Evolutionary conservation across 176 grass and related monocot genomes (phyloP), one percentile per base, ranked within the genome.

Genomic region (Puya raimondii): DNA sequence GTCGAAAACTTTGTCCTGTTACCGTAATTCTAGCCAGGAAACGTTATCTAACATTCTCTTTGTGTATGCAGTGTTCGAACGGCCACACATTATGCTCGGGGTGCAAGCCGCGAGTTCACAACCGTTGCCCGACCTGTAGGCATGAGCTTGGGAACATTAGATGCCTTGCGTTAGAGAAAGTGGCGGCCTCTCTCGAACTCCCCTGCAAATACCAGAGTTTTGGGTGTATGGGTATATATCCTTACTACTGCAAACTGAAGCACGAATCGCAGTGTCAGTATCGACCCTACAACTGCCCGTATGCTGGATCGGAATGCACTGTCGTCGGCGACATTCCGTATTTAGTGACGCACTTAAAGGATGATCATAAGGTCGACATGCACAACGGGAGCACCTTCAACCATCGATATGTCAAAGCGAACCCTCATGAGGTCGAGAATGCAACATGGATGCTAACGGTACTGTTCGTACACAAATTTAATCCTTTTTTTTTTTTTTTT

Each of bases 391-490:
- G 88, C 78, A 86, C 85, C 57, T 96, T 96, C 76, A 96, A 91
- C 65, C 92, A 96, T 71, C 88, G 92, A 12, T 96, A 96, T 78
- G 92, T 91, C 10, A 96, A 96, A 69, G 83, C 88, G 71, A 88
- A 96, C 78, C 88, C 92, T 71, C 88, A 88, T 67, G 92, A 96
- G 80, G 88, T 91, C 57, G 92, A 96, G 78, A 96, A 96, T 53
- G 92, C 92, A 4, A 96, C 92, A 9, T 96, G 92, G 92, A 96
- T 96, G 88, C 88, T 96, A 59, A 96, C 88, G 88, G 92, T 96
- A 88, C 76, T 58, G 11, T 12, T 63, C 8, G 1, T 63, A 1
- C 13, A 18, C 18, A 58, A 58, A 6, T 57, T n/a, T n/a, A n/a
- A n/a, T n/a, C n/a, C 17, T 57, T 14, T 20, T 58, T 58, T 58